Conservation (phyloP, 495 filamentous ascomycete species). For the Hypoxylon fragiforme region DNA sequence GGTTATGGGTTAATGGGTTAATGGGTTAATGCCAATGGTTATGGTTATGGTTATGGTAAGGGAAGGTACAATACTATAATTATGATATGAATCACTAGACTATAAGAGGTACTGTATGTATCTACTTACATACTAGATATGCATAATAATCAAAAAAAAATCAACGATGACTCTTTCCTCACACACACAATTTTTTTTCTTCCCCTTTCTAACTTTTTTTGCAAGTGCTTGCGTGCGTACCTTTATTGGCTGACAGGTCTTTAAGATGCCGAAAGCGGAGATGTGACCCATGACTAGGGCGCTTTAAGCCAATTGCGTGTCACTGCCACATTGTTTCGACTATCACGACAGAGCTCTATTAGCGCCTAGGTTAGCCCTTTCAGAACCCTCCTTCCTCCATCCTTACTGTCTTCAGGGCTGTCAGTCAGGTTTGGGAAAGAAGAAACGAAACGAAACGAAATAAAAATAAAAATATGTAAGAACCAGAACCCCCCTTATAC, state of each 20-base stretch:
- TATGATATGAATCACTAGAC: too few species aligned
- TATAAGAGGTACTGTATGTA: neutral
- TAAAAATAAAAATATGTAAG: neutral
- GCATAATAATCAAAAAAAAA: conserved; percentile 29
- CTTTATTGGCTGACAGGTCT: conserved; percentile 26
- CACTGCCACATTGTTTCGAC: conserved; percentile 30
- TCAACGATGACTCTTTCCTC: conserved; percentile 33
- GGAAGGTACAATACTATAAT: neutral
- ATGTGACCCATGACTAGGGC: conserved; percentile 27
- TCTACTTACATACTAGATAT: too few species aligned
- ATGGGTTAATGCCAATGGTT: too few species aligned
- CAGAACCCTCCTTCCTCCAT: conserved; percentile 1
- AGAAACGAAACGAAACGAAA: neutral
- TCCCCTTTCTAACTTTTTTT: conserved; percentile 30
- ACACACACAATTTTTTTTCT: conserved; percentile 1
- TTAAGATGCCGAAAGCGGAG: conserved; percentile 34
- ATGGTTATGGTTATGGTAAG: too few species aligned
- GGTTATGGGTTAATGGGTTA: too few species aligned
- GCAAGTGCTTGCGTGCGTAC: conserved; percentile 31
- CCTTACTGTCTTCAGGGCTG: too few species aligned
- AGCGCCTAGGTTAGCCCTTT: conserved; percentile 31
- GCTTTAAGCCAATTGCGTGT: conserved; percentile 30
- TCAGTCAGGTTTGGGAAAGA: conserved; percentile 12
- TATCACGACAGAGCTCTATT: conserved; percentile 35
- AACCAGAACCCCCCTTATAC: neutral